Percentiles rank a stretch among this genome's conserved stretches.
Evolutionary conservation across 139 green algal species (phyloP).

Genomic region (Edaphochlamys debaryana): DNA sequence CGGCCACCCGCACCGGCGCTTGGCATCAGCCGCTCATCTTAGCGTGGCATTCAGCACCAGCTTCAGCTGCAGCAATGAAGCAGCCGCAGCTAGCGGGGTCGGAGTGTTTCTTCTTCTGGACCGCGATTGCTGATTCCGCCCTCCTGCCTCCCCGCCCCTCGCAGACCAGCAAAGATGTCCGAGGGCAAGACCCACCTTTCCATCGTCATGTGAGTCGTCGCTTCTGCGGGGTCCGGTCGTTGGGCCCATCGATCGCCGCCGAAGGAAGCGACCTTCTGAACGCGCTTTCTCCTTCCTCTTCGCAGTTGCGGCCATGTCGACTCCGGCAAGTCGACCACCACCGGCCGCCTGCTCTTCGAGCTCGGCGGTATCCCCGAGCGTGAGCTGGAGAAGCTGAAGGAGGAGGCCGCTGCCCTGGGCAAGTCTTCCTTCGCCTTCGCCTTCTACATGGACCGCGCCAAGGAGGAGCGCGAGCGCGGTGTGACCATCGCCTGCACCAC

Average conservation of each 20-base stretch:
- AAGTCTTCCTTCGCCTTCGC: conserved; percentile 95
- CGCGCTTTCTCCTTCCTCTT: not conserved
- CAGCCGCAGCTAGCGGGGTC: no score
- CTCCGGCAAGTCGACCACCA: conserved; percentile 97
- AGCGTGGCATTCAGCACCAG: no score
- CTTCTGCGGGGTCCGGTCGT: no score
- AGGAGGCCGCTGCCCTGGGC: conserved; percentile 84
- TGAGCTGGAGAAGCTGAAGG: conserved; percentile 98
- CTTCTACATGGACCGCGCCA: conserved; percentile 93
- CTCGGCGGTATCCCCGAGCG: conserved; percentile 98
- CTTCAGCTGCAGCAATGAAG: no score
- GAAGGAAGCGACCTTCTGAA: no score
- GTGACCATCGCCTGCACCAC: conserved; percentile 97
- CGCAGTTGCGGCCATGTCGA: conserved; percentile 90
- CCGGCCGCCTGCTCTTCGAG: conserved; percentile 97
- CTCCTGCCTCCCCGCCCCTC: not conserved
- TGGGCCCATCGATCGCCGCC: no score
- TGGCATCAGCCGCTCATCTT: no score
- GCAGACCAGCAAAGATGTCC: conserved; percentile 34
- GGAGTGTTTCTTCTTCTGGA: no score
- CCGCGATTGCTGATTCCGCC: no score
- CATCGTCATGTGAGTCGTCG: conserved; percentile 69
- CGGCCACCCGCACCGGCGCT: no score
- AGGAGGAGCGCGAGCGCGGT: conserved; percentile 94
- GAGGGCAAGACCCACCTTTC: conserved; percentile 79